These are phyloP conservation scores for Termitomyces sp. DNA, from an alignment of 768 basidiomycete species.

Conservation along the genomic window DNA sequence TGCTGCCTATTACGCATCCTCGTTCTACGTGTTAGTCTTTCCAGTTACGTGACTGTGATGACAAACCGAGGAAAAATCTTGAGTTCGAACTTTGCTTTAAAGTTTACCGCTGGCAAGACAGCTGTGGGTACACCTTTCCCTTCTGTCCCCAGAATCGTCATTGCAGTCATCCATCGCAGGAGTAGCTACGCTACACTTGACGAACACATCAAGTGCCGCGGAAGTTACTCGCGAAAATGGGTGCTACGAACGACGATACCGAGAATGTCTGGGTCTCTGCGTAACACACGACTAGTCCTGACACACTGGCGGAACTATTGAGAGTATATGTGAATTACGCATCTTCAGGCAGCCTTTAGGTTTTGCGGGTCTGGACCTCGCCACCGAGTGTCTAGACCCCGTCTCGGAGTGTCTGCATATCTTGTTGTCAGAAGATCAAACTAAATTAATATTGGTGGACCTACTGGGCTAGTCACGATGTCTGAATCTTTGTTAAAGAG, in stretches of 20 bases:
- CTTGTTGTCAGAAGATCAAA: background rate
- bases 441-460: background rate
- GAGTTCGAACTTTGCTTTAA: constrained; percentile 19
- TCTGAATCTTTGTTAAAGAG: background rate
- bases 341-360: background rate
- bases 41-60: background rate
- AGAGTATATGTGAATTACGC: background rate
- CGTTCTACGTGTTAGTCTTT: background rate
- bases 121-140: constrained; percentile 5
- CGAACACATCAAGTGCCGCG: constrained; percentile 7
- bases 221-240: constrained; percentile 17
- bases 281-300: background rate
- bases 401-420: background rate
- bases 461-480: background rate
- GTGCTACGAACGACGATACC: constrained; percentile 20
- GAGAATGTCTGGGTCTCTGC: constrained; percentile 9
- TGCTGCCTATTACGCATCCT: background rate
- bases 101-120: constrained; percentile 18
- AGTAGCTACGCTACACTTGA: constrained; percentile 27
- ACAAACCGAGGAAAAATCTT: background rate
- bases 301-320: background rate
- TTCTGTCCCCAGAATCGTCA: constrained; percentile 37
- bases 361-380: background rate
- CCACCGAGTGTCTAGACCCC: background rate
- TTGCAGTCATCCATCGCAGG: constrained; percentile 81